phyloP scores from a whole-genome alignment of 345 rosid genomes.

The Moricandia arvensis region DNA sequence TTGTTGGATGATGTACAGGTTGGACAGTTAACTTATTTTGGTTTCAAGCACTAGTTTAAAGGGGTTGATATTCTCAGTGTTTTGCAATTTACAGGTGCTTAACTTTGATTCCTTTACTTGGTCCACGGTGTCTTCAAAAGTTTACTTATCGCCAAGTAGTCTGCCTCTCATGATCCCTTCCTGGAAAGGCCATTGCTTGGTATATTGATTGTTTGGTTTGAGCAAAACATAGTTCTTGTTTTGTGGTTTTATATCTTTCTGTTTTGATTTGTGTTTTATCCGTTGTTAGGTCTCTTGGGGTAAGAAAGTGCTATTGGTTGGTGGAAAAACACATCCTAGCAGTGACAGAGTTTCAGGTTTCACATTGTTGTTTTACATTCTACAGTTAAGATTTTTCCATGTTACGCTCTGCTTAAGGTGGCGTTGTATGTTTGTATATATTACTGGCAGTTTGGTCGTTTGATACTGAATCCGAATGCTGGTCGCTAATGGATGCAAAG shows the following conservation, averaged over 20 bases:
- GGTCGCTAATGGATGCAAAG: slow-evolving; percentile 93
- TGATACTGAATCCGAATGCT: slow-evolving; percentile 83
- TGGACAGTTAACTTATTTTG: neutral
- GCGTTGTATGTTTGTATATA: slow-evolving; percentile 15
- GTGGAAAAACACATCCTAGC: slow-evolving; percentile 88
- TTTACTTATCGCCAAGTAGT: slow-evolving; percentile 87
- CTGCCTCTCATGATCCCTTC: slow-evolving; percentile 92
- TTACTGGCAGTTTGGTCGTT: slow-evolving; percentile 75
- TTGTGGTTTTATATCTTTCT: neutral
- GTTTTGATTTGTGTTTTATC: neutral
- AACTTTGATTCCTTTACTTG: slow-evolving; percentile 77
- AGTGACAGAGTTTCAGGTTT: slow-evolving; percentile 84
- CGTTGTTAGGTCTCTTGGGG: slow-evolving; percentile 85
- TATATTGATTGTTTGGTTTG: slow-evolving; percentile 35
- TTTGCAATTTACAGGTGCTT: slow-evolving; percentile 54
- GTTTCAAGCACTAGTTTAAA: neutral
- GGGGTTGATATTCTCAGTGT: slow-evolving; percentile 1
- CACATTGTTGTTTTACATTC: slow-evolving; percentile 5
- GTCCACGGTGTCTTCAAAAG: slow-evolving; percentile 82
- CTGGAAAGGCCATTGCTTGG: slow-evolving; percentile 97
- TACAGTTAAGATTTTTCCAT: neutral
- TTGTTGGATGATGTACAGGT: slow-evolving; percentile 93
- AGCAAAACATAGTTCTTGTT: neutral
- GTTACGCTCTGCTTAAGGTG: slow-evolving; percentile 6
- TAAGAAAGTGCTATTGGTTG: slow-evolving; percentile 76